phyloP scores from a whole-genome alignment of 495 filamentous ascomycete species.

The Lophiostoma macrostomum region DNA sequence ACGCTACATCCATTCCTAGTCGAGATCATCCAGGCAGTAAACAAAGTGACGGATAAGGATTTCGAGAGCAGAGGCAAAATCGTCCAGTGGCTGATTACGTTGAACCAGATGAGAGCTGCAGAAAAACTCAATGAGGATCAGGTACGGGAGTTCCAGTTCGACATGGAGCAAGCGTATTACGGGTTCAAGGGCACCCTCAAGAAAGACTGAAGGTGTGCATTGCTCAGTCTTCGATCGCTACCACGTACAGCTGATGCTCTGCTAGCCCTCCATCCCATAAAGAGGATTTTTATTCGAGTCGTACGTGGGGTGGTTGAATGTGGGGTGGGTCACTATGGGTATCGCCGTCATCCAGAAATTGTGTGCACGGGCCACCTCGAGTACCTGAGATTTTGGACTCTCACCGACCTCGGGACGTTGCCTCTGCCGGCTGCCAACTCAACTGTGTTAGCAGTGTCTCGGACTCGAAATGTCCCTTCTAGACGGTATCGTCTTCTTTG shows the following conservation, averaged over 20 bases:
- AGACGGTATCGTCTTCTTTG: slow-evolving; percentile 6
- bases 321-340: too few species aligned
- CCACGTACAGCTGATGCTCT: too few species aligned
- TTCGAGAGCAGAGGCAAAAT: slow-evolving; percentile 96
- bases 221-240: too few species aligned
- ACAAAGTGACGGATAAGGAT: slow-evolving; percentile 88
- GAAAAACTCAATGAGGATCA: slow-evolving; percentile 88
- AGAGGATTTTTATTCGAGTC: too few species aligned
- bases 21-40: slow-evolving; percentile 92
- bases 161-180: slow-evolving; percentile 86
- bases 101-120: slow-evolving; percentile 95
- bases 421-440: background rate
- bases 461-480: slow-evolving; percentile 4
- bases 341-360: too few species aligned
- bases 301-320: too few species aligned
- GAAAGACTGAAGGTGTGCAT: slow-evolving; percentile 16
- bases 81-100: slow-evolving; percentile 92
- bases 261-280: too few species aligned
- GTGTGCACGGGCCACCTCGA: too few species aligned
- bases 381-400: too few species aligned
- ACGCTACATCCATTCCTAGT: slow-evolving; percentile 89
- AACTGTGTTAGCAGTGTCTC: background rate
- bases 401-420: too few species aligned
- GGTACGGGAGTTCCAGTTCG: slow-evolving; percentile 78
- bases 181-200: slow-evolving; percentile 77